Conservation (phyloP, 768 basidiomycete genomes). For the Leccinum subgranulosum region DNA sequence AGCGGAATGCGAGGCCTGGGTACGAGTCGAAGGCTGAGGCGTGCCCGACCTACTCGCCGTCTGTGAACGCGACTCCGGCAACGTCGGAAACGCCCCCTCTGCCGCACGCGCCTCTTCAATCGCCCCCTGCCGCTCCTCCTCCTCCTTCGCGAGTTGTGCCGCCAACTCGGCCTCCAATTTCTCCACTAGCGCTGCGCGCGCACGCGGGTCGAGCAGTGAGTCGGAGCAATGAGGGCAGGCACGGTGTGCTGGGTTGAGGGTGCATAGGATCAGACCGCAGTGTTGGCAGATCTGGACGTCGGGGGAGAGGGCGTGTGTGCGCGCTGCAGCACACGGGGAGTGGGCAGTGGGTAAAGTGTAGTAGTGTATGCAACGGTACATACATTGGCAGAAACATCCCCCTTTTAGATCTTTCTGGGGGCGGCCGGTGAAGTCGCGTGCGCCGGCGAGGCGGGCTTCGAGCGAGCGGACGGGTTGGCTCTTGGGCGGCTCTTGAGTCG, state of each 20-base stretch:
- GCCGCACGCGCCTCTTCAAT: conserved; percentile 47
- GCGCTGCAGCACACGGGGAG: conserved; percentile 36
- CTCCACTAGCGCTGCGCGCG: conserved; percentile 37
- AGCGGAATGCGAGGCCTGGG: conserved; percentile 1
- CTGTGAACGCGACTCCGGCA: conserved; percentile 25
- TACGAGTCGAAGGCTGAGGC: neutral
- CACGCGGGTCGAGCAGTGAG: conserved; percentile 35
- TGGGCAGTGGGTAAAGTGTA: neutral
- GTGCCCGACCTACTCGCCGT: neutral
- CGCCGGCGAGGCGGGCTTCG: conserved; percentile 43
- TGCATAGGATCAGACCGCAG: conserved; percentile 66
- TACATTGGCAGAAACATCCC: conserved; percentile 69
- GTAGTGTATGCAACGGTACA: neutral
- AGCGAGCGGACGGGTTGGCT: conserved; percentile 48
- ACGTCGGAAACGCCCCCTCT: conserved; percentile 61
- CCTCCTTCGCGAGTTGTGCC: conserved; percentile 45
- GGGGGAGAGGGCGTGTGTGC: conserved; percentile 53
- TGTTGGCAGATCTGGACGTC: conserved; percentile 52
- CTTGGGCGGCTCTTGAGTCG: conserved; percentile 37
- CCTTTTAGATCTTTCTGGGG: conserved; percentile 51
- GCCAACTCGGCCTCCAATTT: conserved; percentile 44
- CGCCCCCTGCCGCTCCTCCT: conserved; percentile 43
- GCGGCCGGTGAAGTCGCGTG: conserved; percentile 33
- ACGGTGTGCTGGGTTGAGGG: conserved; percentile 50
- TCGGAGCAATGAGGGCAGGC: conserved; percentile 54